A percentile compares a stretch with the other conserved stretches of the same genome.
Evolutionary conservation across 2,329 filamentous ascomycete species (phyloP).

Genomic region (Pseudogymnoascus sp.): DNA sequence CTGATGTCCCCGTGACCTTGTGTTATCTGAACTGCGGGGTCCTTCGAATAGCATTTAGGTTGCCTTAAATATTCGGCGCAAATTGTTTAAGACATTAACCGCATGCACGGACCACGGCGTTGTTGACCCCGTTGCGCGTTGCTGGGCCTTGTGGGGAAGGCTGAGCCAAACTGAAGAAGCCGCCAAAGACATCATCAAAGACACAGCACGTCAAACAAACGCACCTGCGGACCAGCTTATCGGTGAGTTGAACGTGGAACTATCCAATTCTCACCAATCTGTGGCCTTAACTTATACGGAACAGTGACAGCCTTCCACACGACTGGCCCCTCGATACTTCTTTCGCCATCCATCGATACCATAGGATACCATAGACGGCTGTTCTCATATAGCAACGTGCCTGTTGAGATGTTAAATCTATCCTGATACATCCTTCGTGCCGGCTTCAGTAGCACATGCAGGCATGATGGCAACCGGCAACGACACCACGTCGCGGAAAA

Average conservation of each 20-base stretch:
- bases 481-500: slow-evolving; percentile 19
- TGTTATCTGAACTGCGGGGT: not conserved
- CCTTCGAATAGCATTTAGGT: not conserved
- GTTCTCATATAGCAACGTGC: not conserved
- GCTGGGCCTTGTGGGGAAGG: slow-evolving; percentile 4
- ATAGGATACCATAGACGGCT: not conserved
- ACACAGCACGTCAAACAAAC: not conserved
- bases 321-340: not conserved
- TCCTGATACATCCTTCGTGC: not conserved
- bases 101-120: not conserved
- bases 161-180: not conserved
- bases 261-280: not conserved
- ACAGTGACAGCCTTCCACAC: not conserved
- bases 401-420: not conserved
- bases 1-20: not conserved
- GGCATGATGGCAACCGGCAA: slow-evolving; percentile 23
- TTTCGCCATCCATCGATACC: not conserved
- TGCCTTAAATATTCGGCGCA: not conserved
- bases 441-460: not conserved
- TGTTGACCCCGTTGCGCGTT: slow-evolving; percentile 2
- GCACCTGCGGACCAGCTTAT: not conserved
- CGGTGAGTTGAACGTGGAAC: not conserved
- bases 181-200: not conserved
- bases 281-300: not conserved
- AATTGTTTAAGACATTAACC: not conserved